Percentiles rank a stretch among this genome's conserved stretches.
These are phyloP conservation scores for Malbranchea zuffiana DNA, from an alignment of 2,329 filamentous ascomycete genomes.

Conservation along the genomic window DNA sequence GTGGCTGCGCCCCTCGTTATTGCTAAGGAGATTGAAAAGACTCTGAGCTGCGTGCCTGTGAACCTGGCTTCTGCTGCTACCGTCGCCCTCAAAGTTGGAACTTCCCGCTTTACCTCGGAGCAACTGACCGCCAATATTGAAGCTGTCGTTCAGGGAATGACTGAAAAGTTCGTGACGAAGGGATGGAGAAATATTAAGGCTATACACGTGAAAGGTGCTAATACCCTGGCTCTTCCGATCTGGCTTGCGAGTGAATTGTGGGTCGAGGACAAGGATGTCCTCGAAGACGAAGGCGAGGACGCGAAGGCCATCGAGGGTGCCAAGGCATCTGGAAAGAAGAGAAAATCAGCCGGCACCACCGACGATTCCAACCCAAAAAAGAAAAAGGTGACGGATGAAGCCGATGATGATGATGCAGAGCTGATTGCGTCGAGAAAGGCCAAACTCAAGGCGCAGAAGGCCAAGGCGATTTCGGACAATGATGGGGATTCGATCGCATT, in stretches of 20 bases:
- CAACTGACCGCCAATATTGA: conserved; percentile 72
- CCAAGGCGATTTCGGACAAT: too few relatives aligned
- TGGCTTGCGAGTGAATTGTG: conserved; percentile 91
- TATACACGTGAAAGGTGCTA: conserved; percentile 81
- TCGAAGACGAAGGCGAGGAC: conserved; percentile 32
- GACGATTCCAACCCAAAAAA: conserved; percentile 23
- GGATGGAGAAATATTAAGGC: conserved; percentile 78
- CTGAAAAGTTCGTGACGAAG: conserved; percentile 70
- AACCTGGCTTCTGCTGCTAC: conserved; percentile 68
- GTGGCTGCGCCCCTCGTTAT: conserved; percentile 54
- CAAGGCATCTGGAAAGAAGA: conserved; percentile 46
- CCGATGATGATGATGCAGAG: conserved; percentile 29
- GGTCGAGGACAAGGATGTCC: conserved; percentile 63
- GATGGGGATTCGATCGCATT: too few relatives aligned
- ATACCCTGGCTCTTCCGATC: conserved; percentile 81
- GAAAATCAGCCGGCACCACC: conserved; percentile 28
- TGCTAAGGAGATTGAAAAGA: conserved; percentile 69
- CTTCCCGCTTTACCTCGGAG: conserved; percentile 60
- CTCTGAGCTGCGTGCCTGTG: conserved; percentile 66
- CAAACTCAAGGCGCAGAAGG: conserved; percentile 42
- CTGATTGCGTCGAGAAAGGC: conserved; percentile 33
- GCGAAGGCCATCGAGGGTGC: conserved; percentile 27
- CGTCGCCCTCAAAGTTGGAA: conserved; percentile 69
- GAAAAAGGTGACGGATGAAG: conserved; percentile 31
- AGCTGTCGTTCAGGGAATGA: conserved; percentile 56